Percentiles rank a stretch among this genome's conserved stretches.
Conservation (phyloP, 169 alveolate species). For the Plasmodium ovale region DNA sequence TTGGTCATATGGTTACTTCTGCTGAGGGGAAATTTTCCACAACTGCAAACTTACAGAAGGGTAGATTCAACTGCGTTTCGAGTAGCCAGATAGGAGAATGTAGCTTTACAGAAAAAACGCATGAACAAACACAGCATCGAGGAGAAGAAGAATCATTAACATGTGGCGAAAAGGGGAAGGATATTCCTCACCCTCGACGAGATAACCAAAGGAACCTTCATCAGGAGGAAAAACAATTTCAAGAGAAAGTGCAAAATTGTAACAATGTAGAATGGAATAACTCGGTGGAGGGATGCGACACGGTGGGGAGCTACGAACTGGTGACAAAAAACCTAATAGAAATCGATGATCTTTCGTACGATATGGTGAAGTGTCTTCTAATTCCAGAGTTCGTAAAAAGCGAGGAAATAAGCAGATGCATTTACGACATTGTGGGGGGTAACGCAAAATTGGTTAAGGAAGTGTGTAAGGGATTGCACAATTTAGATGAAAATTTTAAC, state of each 20-base stretch:
- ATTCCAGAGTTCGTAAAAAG: constrained; percentile 25
- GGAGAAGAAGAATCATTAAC: too few species aligned
- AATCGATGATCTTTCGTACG: constrained; percentile 42
- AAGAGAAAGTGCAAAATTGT: neutral
- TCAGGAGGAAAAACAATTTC: neutral
- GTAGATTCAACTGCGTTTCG: neutral
- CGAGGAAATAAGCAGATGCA: constrained; percentile 29
- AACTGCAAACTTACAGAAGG: neutral
- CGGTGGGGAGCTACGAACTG: constrained; percentile 11
- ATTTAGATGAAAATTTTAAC: constrained; percentile 11
- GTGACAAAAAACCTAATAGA: constrained; percentile 29
- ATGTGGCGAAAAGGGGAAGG: too few species aligned
- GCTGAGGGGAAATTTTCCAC: neutral
- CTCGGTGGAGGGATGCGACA: too few species aligned
- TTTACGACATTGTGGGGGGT: constrained; percentile 41
- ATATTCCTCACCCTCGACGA: too few species aligned
- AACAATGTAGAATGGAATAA: neutral
- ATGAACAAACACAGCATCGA: too few species aligned
- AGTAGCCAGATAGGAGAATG: neutral
- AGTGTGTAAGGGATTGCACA: constrained; percentile 25
- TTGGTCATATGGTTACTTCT: neutral
- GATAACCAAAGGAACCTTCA: neutral
- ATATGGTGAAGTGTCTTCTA: constrained; percentile 38
- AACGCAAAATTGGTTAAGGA: constrained; percentile 24
- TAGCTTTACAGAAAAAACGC: too few species aligned